Evolutionary conservation across 306 rosid genomes (phyloP), one percentile per base, ranked within the genome.

Genomic region (Citrullus colocynthis): DNA sequence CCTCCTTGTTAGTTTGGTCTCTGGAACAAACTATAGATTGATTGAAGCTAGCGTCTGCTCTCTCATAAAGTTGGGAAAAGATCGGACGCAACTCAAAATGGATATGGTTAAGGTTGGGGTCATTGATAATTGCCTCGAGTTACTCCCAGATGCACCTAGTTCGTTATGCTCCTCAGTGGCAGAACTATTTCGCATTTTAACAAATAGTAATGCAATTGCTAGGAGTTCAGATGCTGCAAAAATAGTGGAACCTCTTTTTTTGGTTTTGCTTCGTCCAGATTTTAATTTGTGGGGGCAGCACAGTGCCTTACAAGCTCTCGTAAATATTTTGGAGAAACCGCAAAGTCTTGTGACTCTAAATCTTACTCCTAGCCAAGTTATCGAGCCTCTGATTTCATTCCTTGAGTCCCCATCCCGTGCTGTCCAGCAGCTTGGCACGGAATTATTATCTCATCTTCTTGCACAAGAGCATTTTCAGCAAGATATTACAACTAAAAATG

Each of bases 351-450:
- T 89, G 69, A 92, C 95, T 79, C 85, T 95, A 78, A 89, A 92
- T 66, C 97, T 95, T 81, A 92, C 97, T 63, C 97, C 98, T 62
- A 95, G 97, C 81, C 96, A 95, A 84, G 97, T 92, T 81, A 92
- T 95, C 54, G 93, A 92, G 70, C 98, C 98, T 64, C 87, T 95
- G 66, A 90, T 95, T 85, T 85, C 96, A 51, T 95, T 92, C 84
- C 89, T 95, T 49, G 97, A 95, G 84, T 94, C 98, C 78, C 97
- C 97, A 71, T 90, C 95, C 78, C 93, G 85, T 83, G 97, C 93
- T 81, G 91, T 95, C 79, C 98, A 95, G 88, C 98, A 95, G 89
- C 98, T 95, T 80, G 98, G 97, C 81, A 92, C 98, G 30, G 98
- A 95, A 84, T 84, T 95, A 76, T 82, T 95, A 52, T 87, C 98